These are phyloP conservation scores for Prunella vulgaris DNA, from an alignment of 257 asterid species.

Conservation along the genomic window DNA sequence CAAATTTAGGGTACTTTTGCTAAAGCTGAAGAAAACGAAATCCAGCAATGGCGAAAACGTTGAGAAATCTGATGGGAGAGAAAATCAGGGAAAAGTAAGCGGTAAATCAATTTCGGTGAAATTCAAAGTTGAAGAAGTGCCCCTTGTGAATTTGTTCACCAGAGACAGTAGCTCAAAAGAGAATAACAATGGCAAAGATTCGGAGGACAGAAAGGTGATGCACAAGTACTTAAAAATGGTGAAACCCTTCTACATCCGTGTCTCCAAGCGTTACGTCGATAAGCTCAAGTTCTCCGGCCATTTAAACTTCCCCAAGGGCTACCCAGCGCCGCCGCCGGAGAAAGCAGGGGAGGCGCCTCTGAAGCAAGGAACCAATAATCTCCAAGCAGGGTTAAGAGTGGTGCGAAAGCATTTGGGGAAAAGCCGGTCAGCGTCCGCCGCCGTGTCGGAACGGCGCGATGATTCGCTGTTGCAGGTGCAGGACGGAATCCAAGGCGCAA, in stretches of 20 bases:
- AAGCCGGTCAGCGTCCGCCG: conserved; percentile 69
- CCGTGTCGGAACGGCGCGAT: conserved; percentile 57
- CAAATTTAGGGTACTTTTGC: conserved; percentile 41
- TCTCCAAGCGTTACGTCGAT: conserved; percentile 66
- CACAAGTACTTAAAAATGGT: conserved; percentile 78
- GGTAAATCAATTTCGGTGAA: conserved; percentile 49
- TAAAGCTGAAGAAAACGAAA: conserved; percentile 45
- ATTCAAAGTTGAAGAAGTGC: conserved; percentile 56
- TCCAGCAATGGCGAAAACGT: conserved; percentile 15
- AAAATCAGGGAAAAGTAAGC: conserved; percentile 6
- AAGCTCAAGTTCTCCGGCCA: conserved; percentile 46
- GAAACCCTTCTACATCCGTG: conserved; percentile 74
- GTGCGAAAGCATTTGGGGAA: conserved; percentile 65
- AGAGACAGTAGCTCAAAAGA: conserved; percentile 57
- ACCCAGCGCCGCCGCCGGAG: conserved; percentile 19
- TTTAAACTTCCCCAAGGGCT: conserved; percentile 25
- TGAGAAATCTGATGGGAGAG: conserved; percentile 13
- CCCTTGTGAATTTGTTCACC: conserved; percentile 47
- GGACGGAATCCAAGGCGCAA: conserved; percentile 90
- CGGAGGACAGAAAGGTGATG: conserved; percentile 43
- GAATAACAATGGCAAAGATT: conserved; percentile 17
- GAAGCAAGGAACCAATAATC: conserved; percentile 45
- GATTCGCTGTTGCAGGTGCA: conserved; percentile 72
- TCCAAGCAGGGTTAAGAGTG: conserved; percentile 61
- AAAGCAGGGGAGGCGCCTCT: conserved; percentile 24